Conservation (phyloP, 352 stramenopile species). For the Phytophthora vignae region DNA sequence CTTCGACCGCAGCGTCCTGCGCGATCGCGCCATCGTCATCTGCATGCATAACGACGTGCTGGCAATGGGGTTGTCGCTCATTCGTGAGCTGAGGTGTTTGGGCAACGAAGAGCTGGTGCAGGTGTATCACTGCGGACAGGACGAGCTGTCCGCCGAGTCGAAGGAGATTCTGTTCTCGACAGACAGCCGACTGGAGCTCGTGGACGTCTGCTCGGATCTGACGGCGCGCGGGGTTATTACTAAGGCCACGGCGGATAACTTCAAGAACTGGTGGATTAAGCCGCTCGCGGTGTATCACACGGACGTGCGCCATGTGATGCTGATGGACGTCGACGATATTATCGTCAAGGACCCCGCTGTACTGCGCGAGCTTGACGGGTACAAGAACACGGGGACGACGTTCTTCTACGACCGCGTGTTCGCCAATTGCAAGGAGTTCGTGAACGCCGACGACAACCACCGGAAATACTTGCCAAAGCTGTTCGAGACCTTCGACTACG, state of each 20-base stretch:
- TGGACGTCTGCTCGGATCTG: slow-evolving; percentile 51
- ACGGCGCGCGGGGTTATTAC: slow-evolving; percentile 16
- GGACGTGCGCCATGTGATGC: slow-evolving; percentile 28
- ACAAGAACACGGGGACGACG: slow-evolving; percentile 27
- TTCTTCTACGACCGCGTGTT: slow-evolving; percentile 63
- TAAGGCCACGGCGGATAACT: slow-evolving; percentile 13
- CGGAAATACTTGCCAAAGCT: slow-evolving; percentile 50
- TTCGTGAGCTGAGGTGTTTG: slow-evolving; percentile 29
- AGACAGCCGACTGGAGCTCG: slow-evolving; percentile 43
- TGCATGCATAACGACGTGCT: slow-evolving; percentile 40
- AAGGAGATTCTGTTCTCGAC: slow-evolving; percentile 25
- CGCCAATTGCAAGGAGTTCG: slow-evolving; percentile 43
- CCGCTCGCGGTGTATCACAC: slow-evolving; percentile 33
- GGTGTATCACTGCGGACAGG: slow-evolving; percentile 35
- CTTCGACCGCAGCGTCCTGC: slow-evolving; percentile 31
- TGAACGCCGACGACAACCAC: slow-evolving; percentile 44
- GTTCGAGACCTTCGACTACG: slow-evolving; percentile 61
- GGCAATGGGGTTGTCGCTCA: slow-evolving; percentile 31
- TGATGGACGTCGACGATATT: slow-evolving; percentile 39
- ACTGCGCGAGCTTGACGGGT: slow-evolving; percentile 17
- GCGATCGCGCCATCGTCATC: slow-evolving; percentile 40
- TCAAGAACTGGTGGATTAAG: slow-evolving; percentile 55
- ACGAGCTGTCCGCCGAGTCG: slow-evolving; percentile 35
- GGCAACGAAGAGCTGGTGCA: slow-evolving; percentile 34
- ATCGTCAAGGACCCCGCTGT: slow-evolving; percentile 24